Percentiles rank a stretch among this genome's conserved stretches.
Evolutionary conservation across 805 yeast species (phyloP).

Genomic region (Brettanomyces bruxellensis): DNA sequence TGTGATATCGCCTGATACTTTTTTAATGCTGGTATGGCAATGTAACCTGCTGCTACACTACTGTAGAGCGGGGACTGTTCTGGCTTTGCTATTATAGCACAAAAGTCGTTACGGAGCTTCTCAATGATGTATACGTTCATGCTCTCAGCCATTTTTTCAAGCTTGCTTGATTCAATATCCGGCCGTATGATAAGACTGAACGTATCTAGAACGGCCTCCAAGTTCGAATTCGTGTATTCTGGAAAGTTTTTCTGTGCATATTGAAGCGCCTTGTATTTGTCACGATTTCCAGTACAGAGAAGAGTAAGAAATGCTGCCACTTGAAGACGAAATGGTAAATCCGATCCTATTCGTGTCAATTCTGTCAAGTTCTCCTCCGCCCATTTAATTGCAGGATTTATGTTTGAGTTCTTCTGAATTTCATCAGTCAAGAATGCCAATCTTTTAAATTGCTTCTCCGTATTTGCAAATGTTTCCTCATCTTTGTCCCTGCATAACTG

Average conservation of each 20-base stretch:
- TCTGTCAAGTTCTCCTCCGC: constrained; percentile 18
- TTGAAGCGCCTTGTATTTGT: constrained; percentile 27
- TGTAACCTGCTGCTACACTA: constrained; percentile 39
- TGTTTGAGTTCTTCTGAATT: constrained; percentile 25
- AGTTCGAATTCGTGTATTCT: constrained; percentile 29
- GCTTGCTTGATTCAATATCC: no score
- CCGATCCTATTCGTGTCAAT: constrained; percentile 28
- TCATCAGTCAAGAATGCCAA: constrained; percentile 35
- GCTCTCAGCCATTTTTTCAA: no score
- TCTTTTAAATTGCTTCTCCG: constrained; percentile 28
- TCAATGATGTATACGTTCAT: background rate
- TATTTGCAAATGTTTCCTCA: constrained; percentile 17
- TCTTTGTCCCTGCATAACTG: constrained; percentile 22
- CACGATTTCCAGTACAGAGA: constrained; percentile 12
- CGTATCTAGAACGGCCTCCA: constrained; percentile 24
- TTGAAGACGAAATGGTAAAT: constrained; percentile 37
- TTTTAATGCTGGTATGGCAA: constrained; percentile 40
- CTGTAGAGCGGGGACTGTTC: constrained; percentile 41
- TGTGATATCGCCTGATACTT: constrained; percentile 32
- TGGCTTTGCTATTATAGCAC: background rate
- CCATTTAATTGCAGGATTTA: constrained; percentile 45
- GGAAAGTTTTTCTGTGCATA: constrained; percentile 36
- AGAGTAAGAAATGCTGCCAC: constrained; percentile 31
- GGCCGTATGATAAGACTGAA: no score
- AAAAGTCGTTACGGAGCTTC: background rate